These are phyloP conservation scores for Pichia sp. DNA, from an alignment of 1,139 yeast genomes.

Conservation along the genomic window DNA sequence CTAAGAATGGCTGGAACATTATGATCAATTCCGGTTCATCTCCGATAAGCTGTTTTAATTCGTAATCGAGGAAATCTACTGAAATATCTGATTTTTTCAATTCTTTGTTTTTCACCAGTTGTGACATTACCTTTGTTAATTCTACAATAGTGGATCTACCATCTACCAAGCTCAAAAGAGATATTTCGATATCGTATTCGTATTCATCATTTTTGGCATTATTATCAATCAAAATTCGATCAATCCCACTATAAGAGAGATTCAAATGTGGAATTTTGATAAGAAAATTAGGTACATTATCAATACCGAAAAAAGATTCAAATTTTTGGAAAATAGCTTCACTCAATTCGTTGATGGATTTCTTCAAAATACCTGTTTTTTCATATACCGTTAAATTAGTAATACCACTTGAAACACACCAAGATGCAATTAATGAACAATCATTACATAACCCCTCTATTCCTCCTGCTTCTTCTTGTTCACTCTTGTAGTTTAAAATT, in stretches of 20 bases:
- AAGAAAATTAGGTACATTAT: slow-evolving; percentile 52
- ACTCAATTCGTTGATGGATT: slow-evolving; percentile 47
- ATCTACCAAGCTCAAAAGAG: slow-evolving; percentile 64
- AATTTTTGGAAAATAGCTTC: slow-evolving; percentile 54
- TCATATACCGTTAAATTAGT: slow-evolving; percentile 70
- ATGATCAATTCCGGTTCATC: slow-evolving; percentile 85
- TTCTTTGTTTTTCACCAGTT: slow-evolving; percentile 55
- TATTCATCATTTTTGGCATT: slow-evolving; percentile 22
- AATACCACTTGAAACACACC: slow-evolving; percentile 86
- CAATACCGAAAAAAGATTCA: slow-evolving; percentile 67
- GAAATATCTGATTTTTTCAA: slow-evolving; percentile 62
- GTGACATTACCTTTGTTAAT: slow-evolving; percentile 79
- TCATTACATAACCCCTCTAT: slow-evolving; percentile 72
- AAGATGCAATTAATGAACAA: slow-evolving; percentile 69
- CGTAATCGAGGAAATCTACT: slow-evolving; percentile 66
- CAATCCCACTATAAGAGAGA: slow-evolving; percentile 36
- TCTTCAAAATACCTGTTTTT: slow-evolving; percentile 59
- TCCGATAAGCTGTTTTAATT: slow-evolving; percentile 69
- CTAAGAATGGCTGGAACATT: slow-evolving; percentile 76
- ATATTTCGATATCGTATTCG: slow-evolving; percentile 48
- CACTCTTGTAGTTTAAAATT: slow-evolving; percentile 61
- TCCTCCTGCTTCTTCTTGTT: slow-evolving; percentile 84
- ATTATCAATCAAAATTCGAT: slow-evolving; percentile 18
- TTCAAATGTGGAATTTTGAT: slow-evolving; percentile 58
- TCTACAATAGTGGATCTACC: slow-evolving; percentile 90